Percentiles rank a stretch among this genome's conserved stretches.
Conservation (phyloP, 116 monocot species). For the Iris pallida region DNA sequence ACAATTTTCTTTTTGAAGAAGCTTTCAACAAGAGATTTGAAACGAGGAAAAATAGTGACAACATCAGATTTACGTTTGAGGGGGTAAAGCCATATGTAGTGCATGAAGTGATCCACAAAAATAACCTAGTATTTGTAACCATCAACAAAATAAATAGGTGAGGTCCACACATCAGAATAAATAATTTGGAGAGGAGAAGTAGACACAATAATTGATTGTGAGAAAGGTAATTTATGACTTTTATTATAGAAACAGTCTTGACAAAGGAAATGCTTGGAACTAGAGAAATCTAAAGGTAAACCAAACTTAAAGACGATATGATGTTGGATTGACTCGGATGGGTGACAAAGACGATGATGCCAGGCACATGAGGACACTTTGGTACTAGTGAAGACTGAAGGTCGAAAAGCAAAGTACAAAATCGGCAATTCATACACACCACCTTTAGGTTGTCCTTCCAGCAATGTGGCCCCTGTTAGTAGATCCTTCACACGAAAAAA, state of each 20-base stretch:
- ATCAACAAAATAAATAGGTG: not conserved
- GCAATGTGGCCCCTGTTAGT: not conserved
- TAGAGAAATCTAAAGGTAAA: not conserved
- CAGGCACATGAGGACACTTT: too few relatives aligned
- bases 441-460: not conserved
- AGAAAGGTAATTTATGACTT: not conserved
- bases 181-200: not conserved
- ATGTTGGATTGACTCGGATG: not conserved
- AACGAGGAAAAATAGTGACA: not conserved
- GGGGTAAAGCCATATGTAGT: not conserved
- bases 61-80: not conserved
- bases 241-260: not conserved
- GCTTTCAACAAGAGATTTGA: not conserved
- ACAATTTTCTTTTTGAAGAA: not conserved
- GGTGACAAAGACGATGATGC: not conserved
- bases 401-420: not conserved
- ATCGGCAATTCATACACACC: not conserved
- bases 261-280: too few relatives aligned
- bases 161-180: too few relatives aligned
- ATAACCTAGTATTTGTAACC: too few relatives aligned
- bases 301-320: not conserved
- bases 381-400: too few relatives aligned
- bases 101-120: not conserved
- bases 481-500: not conserved
- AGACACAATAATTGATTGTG: too few relatives aligned